Evolutionary conservation across 495 filamentous ascomycete genomes (phyloP), one percentile per base, ranked within the genome.

Genomic region (Aspergillus steynii): DNA sequence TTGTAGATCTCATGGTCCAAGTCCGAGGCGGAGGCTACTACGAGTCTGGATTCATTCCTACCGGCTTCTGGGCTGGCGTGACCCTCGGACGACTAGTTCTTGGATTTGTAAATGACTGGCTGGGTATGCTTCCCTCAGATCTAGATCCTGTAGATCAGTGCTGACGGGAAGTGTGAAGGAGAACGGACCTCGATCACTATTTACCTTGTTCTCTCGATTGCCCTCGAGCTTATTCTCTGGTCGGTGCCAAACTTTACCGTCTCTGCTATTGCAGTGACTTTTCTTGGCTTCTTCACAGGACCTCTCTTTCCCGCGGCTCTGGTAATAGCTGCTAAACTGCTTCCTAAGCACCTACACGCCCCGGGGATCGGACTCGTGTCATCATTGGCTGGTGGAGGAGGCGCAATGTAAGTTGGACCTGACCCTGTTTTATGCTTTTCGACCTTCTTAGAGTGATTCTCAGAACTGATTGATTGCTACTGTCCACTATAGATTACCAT

Each of bases 1-100:
- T 62, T 32, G 60, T 62, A 31, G 54, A 62, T 6, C 53, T 62
- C 37, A 62, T 62, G 60, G 57, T 62, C 54, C 53, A 62, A 32
- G 53, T 57, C 26, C 60, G 59, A 5, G 46, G 52, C 25, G 59
- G 59, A 12, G 45, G 48, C 27, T 49, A 47, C 32, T 51, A 56
- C 14, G 46, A 51, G 32, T 61, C 59, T 9, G 59, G 59, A 56
- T 54, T 61, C 25, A 42, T 56, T n/a, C 59, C 59, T 29, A 61
- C 59, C 1, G 59, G 59, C 12, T 56, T 61, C 45, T 61, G 59
- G 59, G 37, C 37, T 42, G 37, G 37, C 12, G 37, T 37, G 34
- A 37, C 8, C 34, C 20, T 20, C 34, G 12, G 37, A 42, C 12
- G 37, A 42, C 37, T 42, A 42, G 8, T 14, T 42, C 37, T 14